These are phyloP conservation scores for Colletotrichum scovillei DNA, from an alignment of 2,329 filamentous ascomycete genomes.

Conservation along the genomic window DNA sequence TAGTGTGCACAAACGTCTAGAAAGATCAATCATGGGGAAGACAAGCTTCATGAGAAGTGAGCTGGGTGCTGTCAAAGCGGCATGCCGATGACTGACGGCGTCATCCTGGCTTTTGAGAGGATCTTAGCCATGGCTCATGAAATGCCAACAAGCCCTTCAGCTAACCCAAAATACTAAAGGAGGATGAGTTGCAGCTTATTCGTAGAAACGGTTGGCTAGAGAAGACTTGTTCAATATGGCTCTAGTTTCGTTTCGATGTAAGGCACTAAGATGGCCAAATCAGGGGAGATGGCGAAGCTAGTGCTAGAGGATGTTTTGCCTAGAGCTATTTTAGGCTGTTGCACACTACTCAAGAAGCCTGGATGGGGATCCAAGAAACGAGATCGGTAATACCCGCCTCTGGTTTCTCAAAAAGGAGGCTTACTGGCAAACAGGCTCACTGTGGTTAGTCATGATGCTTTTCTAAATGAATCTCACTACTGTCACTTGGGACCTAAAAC, in stretches of 20 bases:
- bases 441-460: background rate
- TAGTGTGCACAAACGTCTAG: background rate
- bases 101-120: background rate
- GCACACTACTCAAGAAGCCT: background rate
- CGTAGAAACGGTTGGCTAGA: background rate
- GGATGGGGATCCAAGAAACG: background rate
- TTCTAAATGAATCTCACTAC: background rate
- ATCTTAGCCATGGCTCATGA: background rate
- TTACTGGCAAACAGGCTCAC: background rate
- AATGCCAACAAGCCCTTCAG: background rate
- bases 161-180: background rate
- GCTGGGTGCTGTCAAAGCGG: background rate
- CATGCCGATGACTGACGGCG: background rate
- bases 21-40: background rate
- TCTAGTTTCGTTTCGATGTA: background rate
- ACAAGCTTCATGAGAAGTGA: background rate
- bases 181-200: background rate
- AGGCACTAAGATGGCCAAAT: background rate
- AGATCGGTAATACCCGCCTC: background rate
- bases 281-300: background rate
- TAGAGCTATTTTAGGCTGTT: background rate
- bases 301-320: background rate
- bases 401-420: background rate
- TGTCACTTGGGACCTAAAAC: background rate
- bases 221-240: background rate